phyloP scores from a whole-genome alignment of 345 rosid genomes.

The Eucalyptus tenuipes region DNA sequence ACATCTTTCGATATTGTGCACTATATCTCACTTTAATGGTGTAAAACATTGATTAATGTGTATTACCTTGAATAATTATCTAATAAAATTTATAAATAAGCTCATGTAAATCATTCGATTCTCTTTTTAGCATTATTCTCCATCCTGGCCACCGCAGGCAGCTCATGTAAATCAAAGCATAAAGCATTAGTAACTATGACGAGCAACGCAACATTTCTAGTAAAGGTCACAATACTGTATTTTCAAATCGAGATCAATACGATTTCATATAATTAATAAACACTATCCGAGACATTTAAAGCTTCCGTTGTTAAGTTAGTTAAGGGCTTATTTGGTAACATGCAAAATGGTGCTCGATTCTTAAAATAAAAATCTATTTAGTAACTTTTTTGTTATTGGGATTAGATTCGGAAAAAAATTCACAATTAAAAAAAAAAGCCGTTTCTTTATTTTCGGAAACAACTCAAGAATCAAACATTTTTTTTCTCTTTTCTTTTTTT shows the following conservation, averaged over 20 bases:
- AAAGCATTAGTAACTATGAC: not conserved
- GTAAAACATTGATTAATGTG: not conserved
- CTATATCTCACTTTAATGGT: not conserved
- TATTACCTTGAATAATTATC: not conserved
- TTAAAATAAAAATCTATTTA: too few relatives aligned
- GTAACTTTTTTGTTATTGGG: too few relatives aligned
- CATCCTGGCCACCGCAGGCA: too few relatives aligned
- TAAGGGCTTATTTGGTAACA: too few relatives aligned
- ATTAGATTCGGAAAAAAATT: fast-evolving
- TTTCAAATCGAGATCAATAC: not conserved
- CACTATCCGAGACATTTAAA: fast-evolving
- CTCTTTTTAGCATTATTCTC: not conserved
- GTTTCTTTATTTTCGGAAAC: fast-evolving
- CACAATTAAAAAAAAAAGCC: fast-evolving
- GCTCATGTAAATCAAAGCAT: too few relatives aligned
- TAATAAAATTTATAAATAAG: not conserved
- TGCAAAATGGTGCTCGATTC: too few relatives aligned
- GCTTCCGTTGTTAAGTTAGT: not conserved
- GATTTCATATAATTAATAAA: not conserved
- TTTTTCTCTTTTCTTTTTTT: fast-evolving
- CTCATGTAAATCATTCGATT: fast-evolving
- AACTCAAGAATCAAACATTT: too few relatives aligned
- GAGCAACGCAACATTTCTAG: not conserved
- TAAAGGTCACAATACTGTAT: not conserved
- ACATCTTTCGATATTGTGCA: not conserved